These are phyloP conservation scores for Macrophomina phaseolina DNA, from an alignment of 2,329 filamentous ascomycete genomes.

Conservation along the genomic window DNA sequence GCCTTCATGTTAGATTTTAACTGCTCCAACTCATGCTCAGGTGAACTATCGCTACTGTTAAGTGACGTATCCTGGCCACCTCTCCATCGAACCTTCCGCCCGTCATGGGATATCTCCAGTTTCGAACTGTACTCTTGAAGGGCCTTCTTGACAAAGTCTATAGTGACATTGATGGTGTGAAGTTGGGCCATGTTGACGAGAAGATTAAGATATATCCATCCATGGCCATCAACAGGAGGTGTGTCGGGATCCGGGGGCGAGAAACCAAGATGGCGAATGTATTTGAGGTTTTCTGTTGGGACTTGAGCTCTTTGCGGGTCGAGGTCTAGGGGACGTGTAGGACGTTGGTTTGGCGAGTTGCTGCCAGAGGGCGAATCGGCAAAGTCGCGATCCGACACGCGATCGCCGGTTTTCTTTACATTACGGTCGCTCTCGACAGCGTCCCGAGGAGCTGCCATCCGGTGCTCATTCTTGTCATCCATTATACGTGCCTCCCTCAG, in stretches of 20 bases:
- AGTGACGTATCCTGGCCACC: conserved; percentile 70
- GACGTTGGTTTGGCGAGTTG: conserved; percentile 69
- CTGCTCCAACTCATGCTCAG: conserved; percentile 31
- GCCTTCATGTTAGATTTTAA: conserved; percentile 4
- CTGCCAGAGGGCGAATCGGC: background rate
- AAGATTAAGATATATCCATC: conserved; percentile 84
- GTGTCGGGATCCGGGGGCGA: conserved; percentile 59
- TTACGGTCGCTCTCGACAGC: background rate
- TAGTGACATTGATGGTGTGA: conserved; percentile 82
- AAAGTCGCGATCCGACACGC: conserved; percentile 5
- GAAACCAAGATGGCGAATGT: conserved; percentile 76
- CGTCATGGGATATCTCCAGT: conserved; percentile 78
- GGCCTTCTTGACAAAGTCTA: conserved; percentile 76
- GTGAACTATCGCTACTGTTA: conserved; percentile 67
- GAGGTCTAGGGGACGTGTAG: conserved; percentile 76
- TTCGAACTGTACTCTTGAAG: conserved; percentile 73
- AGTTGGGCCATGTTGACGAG: conserved; percentile 82
- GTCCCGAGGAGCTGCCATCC: background rate
- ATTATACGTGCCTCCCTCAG: conserved; percentile 55
- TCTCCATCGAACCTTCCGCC: conserved; percentile 79
- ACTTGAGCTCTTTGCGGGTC: conserved; percentile 79
- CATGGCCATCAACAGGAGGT: conserved; percentile 62
- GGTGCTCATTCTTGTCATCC: conserved; percentile 28
- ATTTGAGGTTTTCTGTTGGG: conserved; percentile 78
- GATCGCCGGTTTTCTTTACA: background rate